Evolutionary conservation across 352 stramenopile species (phyloP), one percentile per base, ranked within the genome.

Genomic region (Aphanomyces stellatus): DNA sequence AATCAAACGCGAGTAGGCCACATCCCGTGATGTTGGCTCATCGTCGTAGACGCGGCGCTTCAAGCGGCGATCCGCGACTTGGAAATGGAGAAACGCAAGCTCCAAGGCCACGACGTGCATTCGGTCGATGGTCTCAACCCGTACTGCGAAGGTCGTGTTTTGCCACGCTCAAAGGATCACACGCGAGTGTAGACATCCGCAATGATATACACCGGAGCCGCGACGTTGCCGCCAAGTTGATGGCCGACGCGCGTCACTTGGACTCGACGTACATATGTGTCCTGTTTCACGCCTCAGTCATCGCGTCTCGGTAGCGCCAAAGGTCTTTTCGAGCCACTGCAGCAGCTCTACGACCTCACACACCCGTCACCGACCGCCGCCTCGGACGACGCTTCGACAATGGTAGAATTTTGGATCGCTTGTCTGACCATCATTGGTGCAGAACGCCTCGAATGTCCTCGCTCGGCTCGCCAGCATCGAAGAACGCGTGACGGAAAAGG

Each of bases 401-500:
- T n/a, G n/a, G n/a, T n/a, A n/a, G n/a, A n/a, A n/a, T n/a, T n/a
- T n/a, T n/a, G n/a, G n/a, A n/a, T n/a, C n/a, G n/a, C n/a, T n/a
- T n/a, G n/a, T n/a, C n/a, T n/a, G n/a, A n/a, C n/a, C n/a, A n/a
- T 10, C 24, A 22, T 37, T 7, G 53, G 27, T 28, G 33, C 24
- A 42, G 30, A 46, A 7, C 33, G 35, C 8, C n/a, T 30, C 17
- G 15, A 46, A 15, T 25, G 28, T 57, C 22, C 0, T 59, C 1
- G 33, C 10, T 7, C 49, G 24, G 3, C 25, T 67, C 4, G 49
- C 46, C 3, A 17, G 31, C 7, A 51, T 57, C 22, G 60, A 67
- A 41, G 60, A 35, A n/a, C 41, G 33, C 17, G 60, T 59, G n/a
- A 15, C 60, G 24, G n/a, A 57, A 24, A 40, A 60, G 30, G 60